phyloP scores from a whole-genome alignment of 441 rosid species.

The Adansonia rubrostipa region DNA sequence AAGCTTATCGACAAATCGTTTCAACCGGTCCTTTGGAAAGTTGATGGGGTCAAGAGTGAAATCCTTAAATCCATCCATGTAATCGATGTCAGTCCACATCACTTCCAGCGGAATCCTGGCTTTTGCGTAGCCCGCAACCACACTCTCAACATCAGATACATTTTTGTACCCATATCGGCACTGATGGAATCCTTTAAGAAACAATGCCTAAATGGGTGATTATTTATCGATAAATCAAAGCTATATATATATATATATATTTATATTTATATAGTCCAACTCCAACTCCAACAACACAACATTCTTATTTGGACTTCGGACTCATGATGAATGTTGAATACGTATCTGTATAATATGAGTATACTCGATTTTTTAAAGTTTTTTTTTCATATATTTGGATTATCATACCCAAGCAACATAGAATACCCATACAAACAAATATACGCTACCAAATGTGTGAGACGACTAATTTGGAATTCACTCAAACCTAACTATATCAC shows the following conservation, averaged over 20 bases:
- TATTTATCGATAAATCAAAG: background rate
- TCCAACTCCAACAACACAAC: background rate
- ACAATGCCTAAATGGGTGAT: background rate
- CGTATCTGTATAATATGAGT: no score
- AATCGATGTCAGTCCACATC: conserved; percentile 85
- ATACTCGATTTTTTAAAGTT: no score
- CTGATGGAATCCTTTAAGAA: conserved; percentile 60
- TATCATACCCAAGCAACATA: no score
- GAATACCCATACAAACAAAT: no score
- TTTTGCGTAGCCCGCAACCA: conserved; percentile 74
- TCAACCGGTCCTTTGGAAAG: conserved; percentile 59
- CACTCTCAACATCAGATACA: conserved; percentile 59
- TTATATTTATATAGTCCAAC: background rate
- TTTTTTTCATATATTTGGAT: no score
- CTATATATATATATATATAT: background rate
- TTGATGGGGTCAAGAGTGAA: conserved; percentile 76
- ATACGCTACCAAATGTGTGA: no score
- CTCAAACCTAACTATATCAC: no score
- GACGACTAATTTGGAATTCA: no score
- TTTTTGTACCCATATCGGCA: conserved; percentile 73
- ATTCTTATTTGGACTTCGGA: no score
- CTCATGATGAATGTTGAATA: no score
- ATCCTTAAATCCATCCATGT: conserved; percentile 75
- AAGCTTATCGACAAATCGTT: conserved; percentile 47
- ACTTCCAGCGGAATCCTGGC: conserved; percentile 79